Evolutionary conservation across 1,284 basidiomycete genomes (phyloP).

Genomic region (Pseudozyma tsukubaensis): DNA sequence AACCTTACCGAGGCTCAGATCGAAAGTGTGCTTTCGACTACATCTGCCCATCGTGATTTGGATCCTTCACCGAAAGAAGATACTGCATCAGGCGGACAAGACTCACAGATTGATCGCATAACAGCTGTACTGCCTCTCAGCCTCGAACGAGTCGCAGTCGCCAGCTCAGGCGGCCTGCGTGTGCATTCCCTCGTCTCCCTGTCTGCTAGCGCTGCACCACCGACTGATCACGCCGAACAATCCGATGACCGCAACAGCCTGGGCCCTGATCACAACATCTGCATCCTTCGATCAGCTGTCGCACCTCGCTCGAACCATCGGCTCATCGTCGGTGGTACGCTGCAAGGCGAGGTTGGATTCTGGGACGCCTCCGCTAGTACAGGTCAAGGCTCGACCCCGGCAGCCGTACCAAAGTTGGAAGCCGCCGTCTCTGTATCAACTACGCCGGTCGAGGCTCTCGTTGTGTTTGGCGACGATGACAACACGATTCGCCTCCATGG

Average conservation of each 20-base stretch:
- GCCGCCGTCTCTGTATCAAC: constrained; percentile 79
- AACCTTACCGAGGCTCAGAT: constrained; percentile 15
- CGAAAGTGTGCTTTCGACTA: constrained; percentile 14
- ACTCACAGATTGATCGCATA: constrained; percentile 4
- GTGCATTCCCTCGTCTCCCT: constrained; percentile 19
- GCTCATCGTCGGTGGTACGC: constrained; percentile 51
- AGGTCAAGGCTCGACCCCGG: not conserved
- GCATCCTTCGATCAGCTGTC: constrained; percentile 37
- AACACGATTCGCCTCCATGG: constrained; percentile 76
- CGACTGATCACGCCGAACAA: not conserved
- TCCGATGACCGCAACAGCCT: constrained; percentile 13
- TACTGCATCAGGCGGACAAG: no score
- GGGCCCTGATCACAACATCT: constrained; percentile 24
- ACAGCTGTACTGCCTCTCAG: constrained; percentile 41
- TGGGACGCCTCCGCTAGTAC: constrained; percentile 64
- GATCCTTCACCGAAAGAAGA: not conserved
- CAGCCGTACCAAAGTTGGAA: constrained; percentile 72
- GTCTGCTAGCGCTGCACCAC: constrained; percentile 5
- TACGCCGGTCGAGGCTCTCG: constrained; percentile 74
- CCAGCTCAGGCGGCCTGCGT: constrained; percentile 21
- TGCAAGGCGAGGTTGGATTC: constrained; percentile 56
- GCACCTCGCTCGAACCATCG: constrained; percentile 39
- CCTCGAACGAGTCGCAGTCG: constrained; percentile 37
- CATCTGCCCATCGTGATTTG: not conserved
- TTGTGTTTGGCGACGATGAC: constrained; percentile 73